Conservation (phyloP, 495 filamentous ascomycete genomes). For the Aspergillus campestris region DNA sequence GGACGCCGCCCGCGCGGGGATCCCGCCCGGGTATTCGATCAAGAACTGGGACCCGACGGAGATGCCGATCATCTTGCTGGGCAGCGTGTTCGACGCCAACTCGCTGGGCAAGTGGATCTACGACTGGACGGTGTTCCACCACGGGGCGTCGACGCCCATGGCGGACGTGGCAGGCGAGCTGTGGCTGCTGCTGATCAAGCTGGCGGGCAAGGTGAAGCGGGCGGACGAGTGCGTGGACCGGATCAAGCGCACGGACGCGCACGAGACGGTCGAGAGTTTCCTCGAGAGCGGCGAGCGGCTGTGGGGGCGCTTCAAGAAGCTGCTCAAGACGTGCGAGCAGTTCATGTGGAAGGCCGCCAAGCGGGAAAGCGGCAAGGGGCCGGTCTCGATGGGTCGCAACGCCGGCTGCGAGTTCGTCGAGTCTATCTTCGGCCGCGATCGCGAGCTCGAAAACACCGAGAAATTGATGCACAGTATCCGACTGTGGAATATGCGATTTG, state of each 20-base stretch:
- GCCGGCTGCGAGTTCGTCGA: constrained; percentile 95
- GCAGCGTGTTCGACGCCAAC: constrained; percentile 96
- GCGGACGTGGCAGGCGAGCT: constrained; percentile 89
- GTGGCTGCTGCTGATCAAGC: constrained; percentile 90
- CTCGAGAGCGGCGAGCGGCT: constrained; percentile 84
- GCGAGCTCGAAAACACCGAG: constrained; percentile 88
- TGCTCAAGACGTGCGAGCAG: constrained; percentile 84
- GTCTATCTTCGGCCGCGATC: constrained; percentile 89
- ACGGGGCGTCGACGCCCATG: constrained; percentile 77
- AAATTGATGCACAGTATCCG: constrained; percentile 86
- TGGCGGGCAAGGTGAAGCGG: constrained; percentile 93
- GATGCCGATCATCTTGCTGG: constrained; percentile 85
- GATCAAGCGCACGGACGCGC: constrained; percentile 61
- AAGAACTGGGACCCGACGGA: constrained; percentile 99
- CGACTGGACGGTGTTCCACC: constrained; percentile 96
- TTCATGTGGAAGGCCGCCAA: constrained; percentile 82
- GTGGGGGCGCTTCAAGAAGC: constrained; percentile 74
- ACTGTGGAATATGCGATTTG: constrained; percentile 93
- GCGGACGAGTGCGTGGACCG: constrained; percentile 72
- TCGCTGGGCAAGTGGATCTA: constrained; percentile 98
- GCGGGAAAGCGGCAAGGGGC: constrained; percentile 49
- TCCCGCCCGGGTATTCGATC: constrained; percentile 86
- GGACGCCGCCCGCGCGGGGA: constrained; percentile 70
- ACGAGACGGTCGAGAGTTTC: constrained; percentile 83
- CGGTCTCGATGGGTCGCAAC: constrained; percentile 79